These are phyloP conservation scores for Chimonanthus salicifolius DNA, from an alignment of 164 flowering plant genomes.

Conservation along the genomic window DNA sequence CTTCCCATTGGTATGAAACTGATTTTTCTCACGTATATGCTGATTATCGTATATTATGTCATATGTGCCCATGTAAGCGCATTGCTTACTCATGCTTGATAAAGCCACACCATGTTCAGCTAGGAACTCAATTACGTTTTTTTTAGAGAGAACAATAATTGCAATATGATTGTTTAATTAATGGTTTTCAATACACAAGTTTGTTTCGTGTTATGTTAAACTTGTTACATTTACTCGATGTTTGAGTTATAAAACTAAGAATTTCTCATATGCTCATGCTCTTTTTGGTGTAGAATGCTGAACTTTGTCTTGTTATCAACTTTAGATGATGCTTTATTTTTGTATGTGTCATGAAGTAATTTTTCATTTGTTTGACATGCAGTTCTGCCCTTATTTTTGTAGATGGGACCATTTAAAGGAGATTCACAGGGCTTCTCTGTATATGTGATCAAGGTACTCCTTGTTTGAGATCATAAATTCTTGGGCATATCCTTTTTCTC, in stretches of 20 bases:
- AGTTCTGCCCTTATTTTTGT: slow-evolving; percentile 92
- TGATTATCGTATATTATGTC: too few relatives aligned
- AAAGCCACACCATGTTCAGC: too few relatives aligned
- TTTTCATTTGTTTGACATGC: slow-evolving; percentile 80
- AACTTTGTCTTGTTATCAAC: background rate
- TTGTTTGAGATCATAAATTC: too few relatives aligned
- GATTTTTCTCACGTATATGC: too few relatives aligned
- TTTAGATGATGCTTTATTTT: background rate
- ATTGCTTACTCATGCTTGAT: too few relatives aligned
- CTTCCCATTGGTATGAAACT: too few relatives aligned
- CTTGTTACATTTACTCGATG: too few relatives aligned
- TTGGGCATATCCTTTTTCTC: background rate
- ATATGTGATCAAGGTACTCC: slow-evolving; percentile 70
- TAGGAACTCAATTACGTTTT: too few relatives aligned
- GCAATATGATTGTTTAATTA: too few relatives aligned
- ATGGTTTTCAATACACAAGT: background rate
- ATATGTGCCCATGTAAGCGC: too few relatives aligned
- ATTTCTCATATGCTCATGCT: background rate
- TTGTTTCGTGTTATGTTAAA: too few relatives aligned
- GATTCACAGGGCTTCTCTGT: slow-evolving; percentile 55
- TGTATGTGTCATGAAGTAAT: slow-evolving; percentile 44
- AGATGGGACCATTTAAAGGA: slow-evolving; percentile 74
- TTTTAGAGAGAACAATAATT: too few relatives aligned
- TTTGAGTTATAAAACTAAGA: background rate
- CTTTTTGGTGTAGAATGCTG: background rate